A percentile compares a stretch with the other conserved stretches of the same genome.
Conservation (phyloP, 2,329 filamentous ascomycete species). For the Trichoderma oligosporum region DNA sequence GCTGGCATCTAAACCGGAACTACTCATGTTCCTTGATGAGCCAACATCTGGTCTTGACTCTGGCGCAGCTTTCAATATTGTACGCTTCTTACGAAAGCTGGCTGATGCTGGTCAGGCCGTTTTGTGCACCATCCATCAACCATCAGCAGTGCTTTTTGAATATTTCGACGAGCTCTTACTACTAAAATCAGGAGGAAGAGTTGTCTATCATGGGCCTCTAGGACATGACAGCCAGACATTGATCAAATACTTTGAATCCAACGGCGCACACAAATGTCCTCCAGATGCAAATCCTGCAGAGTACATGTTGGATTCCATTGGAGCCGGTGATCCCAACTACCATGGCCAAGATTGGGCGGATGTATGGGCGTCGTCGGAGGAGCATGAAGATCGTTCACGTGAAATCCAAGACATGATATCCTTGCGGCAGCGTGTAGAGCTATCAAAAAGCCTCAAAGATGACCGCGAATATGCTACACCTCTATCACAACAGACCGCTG, state of each 20-base stretch:
- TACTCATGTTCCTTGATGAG: slow-evolving; percentile 64
- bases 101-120: slow-evolving; percentile 58
- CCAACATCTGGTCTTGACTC: slow-evolving; percentile 57
- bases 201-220: slow-evolving; percentile 53
- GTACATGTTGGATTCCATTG: slow-evolving; percentile 55
- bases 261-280: slow-evolving; percentile 48
- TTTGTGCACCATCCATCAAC: slow-evolving; percentile 59
- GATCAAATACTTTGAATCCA: slow-evolving; percentile 50
- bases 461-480: slow-evolving; percentile 63
- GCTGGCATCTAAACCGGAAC: slow-evolving; percentile 53
- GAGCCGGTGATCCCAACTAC: slow-evolving; percentile 59
- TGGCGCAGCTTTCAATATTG: slow-evolving; percentile 57
- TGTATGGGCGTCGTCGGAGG: slow-evolving; percentile 53
- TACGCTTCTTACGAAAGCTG: slow-evolving; percentile 58
- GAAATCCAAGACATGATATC: slow-evolving; percentile 53
- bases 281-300: slow-evolving; percentile 51
- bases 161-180: slow-evolving; percentile 55
- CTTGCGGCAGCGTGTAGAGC: slow-evolving; percentile 40
- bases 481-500: slow-evolving; percentile 47
- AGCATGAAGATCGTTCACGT: slow-evolving; percentile 42
- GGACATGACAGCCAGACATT: slow-evolving; percentile 47
- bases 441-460: slow-evolving; percentile 40
- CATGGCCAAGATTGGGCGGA: slow-evolving; percentile 60
- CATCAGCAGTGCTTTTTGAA: slow-evolving; percentile 53
- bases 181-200: slow-evolving; percentile 50